These are phyloP conservation scores for Halocafeteria seosinensis DNA, from an alignment of 108 stramenopile genomes.

Conservation along the genomic window DNA sequence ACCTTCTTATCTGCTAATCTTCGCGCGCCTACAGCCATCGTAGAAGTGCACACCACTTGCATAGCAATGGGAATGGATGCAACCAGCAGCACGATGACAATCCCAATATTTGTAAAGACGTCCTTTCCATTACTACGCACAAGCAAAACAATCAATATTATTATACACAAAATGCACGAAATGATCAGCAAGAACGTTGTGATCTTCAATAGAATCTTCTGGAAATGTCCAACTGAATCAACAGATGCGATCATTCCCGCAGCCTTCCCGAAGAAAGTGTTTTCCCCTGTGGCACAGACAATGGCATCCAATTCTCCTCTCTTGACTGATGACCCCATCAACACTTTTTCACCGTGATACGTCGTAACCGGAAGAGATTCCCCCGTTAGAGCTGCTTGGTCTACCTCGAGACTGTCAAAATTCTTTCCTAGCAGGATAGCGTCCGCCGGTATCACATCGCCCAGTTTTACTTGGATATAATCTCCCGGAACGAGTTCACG, in stretches of 20 bases:
- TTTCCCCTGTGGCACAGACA: conserved; percentile 35
- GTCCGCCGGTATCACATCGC: conserved; percentile 44
- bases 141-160: conserved; percentile 32
- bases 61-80: conserved; percentile 61
- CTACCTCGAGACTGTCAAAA: conserved; percentile 29
- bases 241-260: conserved; percentile 34
- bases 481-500: conserved; percentile 41
- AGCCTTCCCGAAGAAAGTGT: conserved; percentile 60
- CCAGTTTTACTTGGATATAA: conserved; percentile 13
- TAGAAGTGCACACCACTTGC: conserved; percentile 53
- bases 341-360: conserved; percentile 7
- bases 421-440: conserved; percentile 10
- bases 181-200: conserved; percentile 40
- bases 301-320: conserved; percentile 13
- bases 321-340: neutral
- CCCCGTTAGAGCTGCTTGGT: conserved; percentile 58
- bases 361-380: conserved; percentile 62
- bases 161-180: conserved; percentile 33
- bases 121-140: conserved; percentile 16
- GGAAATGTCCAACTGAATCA: conserved; percentile 37
- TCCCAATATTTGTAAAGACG: conserved; percentile 25
- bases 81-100: conserved; percentile 51
- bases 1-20: conserved; percentile 43
- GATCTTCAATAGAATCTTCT: conserved; percentile 44
- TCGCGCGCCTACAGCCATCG: conserved; percentile 54